These are phyloP conservation scores for Microdochium bolleyi DNA, from an alignment of 2,329 filamentous ascomycete genomes.

Conservation along the genomic window DNA sequence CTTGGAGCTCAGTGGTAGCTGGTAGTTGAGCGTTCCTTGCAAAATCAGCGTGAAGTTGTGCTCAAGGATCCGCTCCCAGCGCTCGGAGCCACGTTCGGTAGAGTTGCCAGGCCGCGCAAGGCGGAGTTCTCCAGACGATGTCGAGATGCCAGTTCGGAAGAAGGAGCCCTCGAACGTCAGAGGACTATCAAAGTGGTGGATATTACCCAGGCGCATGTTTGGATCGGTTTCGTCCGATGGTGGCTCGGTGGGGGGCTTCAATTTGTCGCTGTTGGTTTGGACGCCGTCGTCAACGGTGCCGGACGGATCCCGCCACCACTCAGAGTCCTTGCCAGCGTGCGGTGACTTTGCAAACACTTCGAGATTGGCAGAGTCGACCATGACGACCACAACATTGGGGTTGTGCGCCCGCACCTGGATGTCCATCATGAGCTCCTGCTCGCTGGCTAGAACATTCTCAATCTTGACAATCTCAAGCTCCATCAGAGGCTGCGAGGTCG, in stretches of 20 bases:
- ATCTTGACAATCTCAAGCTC: slow-evolving; percentile 75
- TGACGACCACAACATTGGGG: slow-evolving; percentile 84
- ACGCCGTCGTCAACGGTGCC: slow-evolving; percentile 43
- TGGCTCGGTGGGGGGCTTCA: background rate
- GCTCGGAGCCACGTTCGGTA: slow-evolving; percentile 74
- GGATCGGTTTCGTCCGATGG: slow-evolving; percentile 54
- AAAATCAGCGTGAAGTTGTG: slow-evolving; percentile 92
- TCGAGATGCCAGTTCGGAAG: slow-evolving; percentile 64
- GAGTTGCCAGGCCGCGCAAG: slow-evolving; percentile 78
- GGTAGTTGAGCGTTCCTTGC: slow-evolving; percentile 83
- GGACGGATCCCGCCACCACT: slow-evolving; percentile 46
- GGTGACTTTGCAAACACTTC: slow-evolving; percentile 93
- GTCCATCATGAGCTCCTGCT: slow-evolving; percentile 93
- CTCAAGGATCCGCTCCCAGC: slow-evolving; percentile 86
- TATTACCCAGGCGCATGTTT: slow-evolving; percentile 86
- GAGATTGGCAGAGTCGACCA: slow-evolving; percentile 78
- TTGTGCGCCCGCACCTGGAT: slow-evolving; percentile 82
- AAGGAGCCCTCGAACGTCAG: slow-evolving; percentile 86
- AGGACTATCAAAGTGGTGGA: slow-evolving; percentile 79
- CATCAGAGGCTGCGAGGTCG: slow-evolving; percentile 79
- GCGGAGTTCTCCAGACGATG: slow-evolving; percentile 76
- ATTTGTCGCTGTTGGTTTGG: slow-evolving; percentile 16
- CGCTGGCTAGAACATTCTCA: slow-evolving; percentile 83
- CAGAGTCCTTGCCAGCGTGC: slow-evolving; percentile 64
- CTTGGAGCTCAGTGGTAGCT: slow-evolving; percentile 52